A percentile compares a stretch with the other conserved stretches of the same genome.
Conservation (phyloP, 2,329 filamentous ascomycete species). For the Acrodontium crateriforme region DNA sequence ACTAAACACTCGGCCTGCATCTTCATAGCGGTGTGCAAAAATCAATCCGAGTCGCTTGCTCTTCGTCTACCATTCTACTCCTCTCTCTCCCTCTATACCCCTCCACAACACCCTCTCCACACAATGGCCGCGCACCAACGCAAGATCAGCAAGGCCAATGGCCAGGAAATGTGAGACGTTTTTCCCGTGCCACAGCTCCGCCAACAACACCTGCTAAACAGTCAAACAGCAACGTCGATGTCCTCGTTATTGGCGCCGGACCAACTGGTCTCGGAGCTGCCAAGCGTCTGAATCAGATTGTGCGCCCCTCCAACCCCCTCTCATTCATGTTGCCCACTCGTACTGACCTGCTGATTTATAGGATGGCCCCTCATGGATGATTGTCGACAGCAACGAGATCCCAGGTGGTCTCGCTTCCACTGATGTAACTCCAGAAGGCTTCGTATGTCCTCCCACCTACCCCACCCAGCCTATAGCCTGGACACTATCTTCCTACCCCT, state of each 20-base stretch:
- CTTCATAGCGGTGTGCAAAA: too few species aligned
- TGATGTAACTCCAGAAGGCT: conserved; percentile 88
- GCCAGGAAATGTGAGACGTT: conserved; percentile 18
- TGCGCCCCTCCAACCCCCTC: conserved; percentile 32
- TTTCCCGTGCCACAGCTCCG: conserved; percentile 1
- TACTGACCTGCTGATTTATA: conserved; percentile 27
- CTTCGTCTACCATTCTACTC: conserved; percentile 1
- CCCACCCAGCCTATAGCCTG: not conserved
- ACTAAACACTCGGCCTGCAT: not conserved
- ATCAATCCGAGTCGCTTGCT: too few species aligned
- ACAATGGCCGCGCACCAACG: conserved; percentile 14
- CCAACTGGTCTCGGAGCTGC: conserved; percentile 95
- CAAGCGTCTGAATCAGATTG: conserved; percentile 93
- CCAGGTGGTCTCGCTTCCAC: conserved; percentile 93
- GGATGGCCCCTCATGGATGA: conserved; percentile 90
- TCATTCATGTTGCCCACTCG: not conserved
- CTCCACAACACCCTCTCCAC: conserved; percentile 1
- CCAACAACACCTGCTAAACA: not conserved
- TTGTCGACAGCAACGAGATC: conserved; percentile 81
- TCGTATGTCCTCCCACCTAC: conserved; percentile 52
- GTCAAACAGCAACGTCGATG: conserved; percentile 65
- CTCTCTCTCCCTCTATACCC: not conserved
- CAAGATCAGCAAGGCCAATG: conserved; percentile 20
- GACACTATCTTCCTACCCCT: conserved; percentile 6
- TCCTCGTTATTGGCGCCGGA: conserved; percentile 94